Base-by-base conservation (phyloP, 306 rosid genomes). In the Inga oerstediana region DNA sequence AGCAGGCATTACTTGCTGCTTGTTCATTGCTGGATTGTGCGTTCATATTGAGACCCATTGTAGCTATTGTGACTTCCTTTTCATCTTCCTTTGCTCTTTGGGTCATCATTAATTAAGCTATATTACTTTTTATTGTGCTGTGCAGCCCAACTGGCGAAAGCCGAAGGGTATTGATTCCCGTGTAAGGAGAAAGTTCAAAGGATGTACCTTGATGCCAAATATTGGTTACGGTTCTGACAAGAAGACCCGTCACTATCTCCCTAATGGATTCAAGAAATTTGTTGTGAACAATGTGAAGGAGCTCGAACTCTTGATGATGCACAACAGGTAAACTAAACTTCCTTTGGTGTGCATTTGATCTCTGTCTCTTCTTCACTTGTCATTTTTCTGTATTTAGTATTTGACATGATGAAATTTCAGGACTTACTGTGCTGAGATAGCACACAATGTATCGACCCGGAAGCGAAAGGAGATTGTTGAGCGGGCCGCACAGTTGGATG, bases 111-210 rank as follows among this genome's bases (percentile, higher is more conserved):
- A 17, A 35, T 37, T 76, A 41, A n/a, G 22, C 14, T 17, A 10
- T 71, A 17, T 68, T 62, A 5, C 9, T 68, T 27, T 20, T 70
- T 22, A 6, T 51, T 58, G 19, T 74, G 59, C n/a, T 24, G 56
- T 74, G 77, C 89, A 90, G 94, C 9, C 87, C 37, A 92, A 17
- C 88, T 92, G 94, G 93, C 84, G 97, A 19, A 90, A 94, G 86
- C 97, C 97, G 0, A 92, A 92, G 88, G 97, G 97, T 92, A 92
- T 92, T 86, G 96, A 90, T 85, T 92, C 96, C 2, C 92, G 96
- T 15, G 96, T 92, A 11, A 88, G 96, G 88, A 89, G 93, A 74
- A 92, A 90, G 89, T 92, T 90, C 56, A 92, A 92, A 61, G 96
- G 96, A 76, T 87, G 89, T n/a, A 66, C 83, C 35, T 67, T 92